Conservation (phyloP, 306 rosid species). For the Acacia acuminata region DNA sequence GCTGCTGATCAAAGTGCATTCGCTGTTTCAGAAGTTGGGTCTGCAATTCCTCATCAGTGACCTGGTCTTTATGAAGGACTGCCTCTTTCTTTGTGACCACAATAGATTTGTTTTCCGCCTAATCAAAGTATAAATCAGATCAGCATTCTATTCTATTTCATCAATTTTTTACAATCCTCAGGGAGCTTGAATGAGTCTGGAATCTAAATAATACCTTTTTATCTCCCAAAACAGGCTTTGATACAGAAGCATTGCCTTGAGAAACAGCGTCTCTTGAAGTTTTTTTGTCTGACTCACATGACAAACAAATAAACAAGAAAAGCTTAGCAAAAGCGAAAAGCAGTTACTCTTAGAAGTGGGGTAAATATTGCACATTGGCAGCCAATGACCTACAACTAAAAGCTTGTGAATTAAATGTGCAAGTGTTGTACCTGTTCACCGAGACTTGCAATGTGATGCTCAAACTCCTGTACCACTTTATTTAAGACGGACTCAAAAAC, state of each 20-base stretch:
- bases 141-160: conserved; percentile 19
- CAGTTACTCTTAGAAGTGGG: background rate
- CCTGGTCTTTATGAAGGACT: conserved; percentile 35
- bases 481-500: conserved; percentile 85
- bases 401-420: background rate
- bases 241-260: conserved; percentile 50
- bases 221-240: conserved; percentile 49
- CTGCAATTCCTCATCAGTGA: conserved; percentile 61
- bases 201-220: conserved; percentile 48
- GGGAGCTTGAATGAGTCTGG: conserved; percentile 8
- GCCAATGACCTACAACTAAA: background rate
- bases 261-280: conserved; percentile 41
- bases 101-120: conserved; percentile 49
- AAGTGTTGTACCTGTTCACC: conserved; percentile 57
- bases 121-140: conserved; percentile 18
- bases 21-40: conserved; percentile 54
- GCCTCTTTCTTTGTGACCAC: conserved; percentile 47
- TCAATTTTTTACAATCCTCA: conserved; percentile 5
- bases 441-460: conserved; percentile 67
- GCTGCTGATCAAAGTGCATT: conserved; percentile 74
- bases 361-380: background rate
- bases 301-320: conserved; percentile 22
- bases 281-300: conserved; percentile 47
- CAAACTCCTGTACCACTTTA: conserved; percentile 88
- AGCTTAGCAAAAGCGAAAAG: background rate